A percentile compares a stretch with the other conserved stretches of the same genome.
Evolutionary conservation across 106 monocot species (phyloP).

Genomic region (Iris macrosiphon): DNA sequence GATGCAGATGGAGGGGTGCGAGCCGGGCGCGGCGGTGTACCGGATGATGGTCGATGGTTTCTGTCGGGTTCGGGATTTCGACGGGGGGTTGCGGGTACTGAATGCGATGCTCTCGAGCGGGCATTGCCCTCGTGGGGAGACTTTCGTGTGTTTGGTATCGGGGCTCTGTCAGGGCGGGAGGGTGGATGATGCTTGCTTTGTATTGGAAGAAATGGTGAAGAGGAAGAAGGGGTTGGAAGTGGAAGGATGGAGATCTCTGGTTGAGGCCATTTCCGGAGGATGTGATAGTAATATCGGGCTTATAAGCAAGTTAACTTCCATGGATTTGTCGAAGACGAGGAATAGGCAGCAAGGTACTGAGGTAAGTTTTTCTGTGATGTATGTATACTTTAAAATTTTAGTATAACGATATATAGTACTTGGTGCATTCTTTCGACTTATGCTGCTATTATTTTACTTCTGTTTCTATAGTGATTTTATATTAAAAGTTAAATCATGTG

Average conservation of each 20-base stretch:
- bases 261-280: slow-evolving; percentile 11
- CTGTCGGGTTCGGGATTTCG: slow-evolving; percentile 51
- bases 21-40: slow-evolving; percentile 53
- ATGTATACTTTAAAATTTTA: background rate
- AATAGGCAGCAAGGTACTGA: background rate
- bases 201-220: slow-evolving; percentile 79
- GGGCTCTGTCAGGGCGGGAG: slow-evolving; percentile 49
- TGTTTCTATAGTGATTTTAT: no score
- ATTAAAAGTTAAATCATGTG: background rate
- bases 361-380: background rate
- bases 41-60: slow-evolving; percentile 82
- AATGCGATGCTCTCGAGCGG: slow-evolving; percentile 55
- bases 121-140: slow-evolving; percentile 59
- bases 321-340: background rate
- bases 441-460: no score
- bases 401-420: background rate
- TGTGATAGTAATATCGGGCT: slow-evolving; percentile 9
- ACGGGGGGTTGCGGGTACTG: slow-evolving; percentile 50
- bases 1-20: slow-evolving; percentile 61
- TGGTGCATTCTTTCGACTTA: no score
- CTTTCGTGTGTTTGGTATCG: slow-evolving; percentile 38
- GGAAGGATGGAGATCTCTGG: slow-evolving; percentile 43
- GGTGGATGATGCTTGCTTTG: slow-evolving; percentile 48
- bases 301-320: slow-evolving; percentile 9
- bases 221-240: slow-evolving; percentile 29